Conservation (phyloP, 2,329 filamentous ascomycete species). For the Dryadomyces sulphureus region DNA sequence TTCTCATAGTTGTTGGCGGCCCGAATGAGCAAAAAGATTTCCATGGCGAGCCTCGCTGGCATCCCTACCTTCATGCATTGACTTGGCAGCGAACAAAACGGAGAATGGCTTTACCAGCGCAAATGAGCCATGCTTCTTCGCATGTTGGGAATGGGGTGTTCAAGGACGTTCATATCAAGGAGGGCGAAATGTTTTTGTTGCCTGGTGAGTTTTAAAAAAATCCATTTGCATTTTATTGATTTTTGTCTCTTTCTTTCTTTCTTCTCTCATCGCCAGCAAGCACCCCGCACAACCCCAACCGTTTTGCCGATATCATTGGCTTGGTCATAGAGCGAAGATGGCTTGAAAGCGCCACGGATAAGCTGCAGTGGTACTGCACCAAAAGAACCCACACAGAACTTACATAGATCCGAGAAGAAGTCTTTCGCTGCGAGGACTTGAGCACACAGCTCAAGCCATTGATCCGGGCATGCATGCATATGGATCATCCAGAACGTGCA, state of each 20-base stretch:
- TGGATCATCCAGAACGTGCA: background rate
- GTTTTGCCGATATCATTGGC: background rate
- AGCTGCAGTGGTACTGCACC: background rate
- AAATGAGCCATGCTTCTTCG: conserved; percentile 2
- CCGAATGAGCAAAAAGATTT: conserved; percentile 2
- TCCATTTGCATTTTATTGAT: too few relatives aligned
- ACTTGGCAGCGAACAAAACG: background rate
- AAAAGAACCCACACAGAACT: background rate
- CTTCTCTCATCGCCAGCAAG: too few relatives aligned
- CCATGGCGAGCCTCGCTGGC: background rate
- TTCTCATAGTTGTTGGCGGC: background rate
- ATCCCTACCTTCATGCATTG: too few relatives aligned
- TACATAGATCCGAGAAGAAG: background rate
- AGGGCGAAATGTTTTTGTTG: conserved; percentile 1
- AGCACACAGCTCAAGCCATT: background rate
- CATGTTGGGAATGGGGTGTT: background rate
- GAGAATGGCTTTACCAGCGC: conserved; percentile 3
- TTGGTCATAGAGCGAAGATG: background rate
- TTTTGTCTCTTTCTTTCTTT: too few relatives aligned
- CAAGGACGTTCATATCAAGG: background rate
- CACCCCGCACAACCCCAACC: background rate
- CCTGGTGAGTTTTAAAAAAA: background rate
- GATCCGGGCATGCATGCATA: background rate
- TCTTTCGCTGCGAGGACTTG: background rate
- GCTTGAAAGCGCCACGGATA: background rate